Conservation (phyloP, 441 rosid genomes). For the Adansonia madagascariensis region DNA sequence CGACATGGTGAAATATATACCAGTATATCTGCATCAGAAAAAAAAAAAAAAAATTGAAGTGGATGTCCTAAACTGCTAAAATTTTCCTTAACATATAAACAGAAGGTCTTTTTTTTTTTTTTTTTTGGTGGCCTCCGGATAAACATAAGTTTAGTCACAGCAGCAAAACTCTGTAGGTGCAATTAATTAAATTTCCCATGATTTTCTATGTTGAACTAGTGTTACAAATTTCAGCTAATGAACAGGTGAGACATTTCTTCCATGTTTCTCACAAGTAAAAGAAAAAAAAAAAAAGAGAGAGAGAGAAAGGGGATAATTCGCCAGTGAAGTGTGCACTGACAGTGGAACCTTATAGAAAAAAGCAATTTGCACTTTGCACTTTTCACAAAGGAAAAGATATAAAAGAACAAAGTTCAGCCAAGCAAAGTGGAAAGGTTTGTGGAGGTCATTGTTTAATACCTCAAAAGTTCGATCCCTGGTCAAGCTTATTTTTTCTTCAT, state of each 20-base stretch:
- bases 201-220: background rate
- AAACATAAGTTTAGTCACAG: too few species aligned
- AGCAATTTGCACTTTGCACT: slow-evolving; percentile 14
- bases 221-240: background rate
- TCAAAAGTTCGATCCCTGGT: background rate
- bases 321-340: slow-evolving; percentile 26
- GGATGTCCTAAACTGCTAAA: slow-evolving; percentile 8
- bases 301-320: background rate
- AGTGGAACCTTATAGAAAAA: slow-evolving; percentile 24
- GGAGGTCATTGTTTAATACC: slow-evolving; percentile 11
- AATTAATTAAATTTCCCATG: background rate
- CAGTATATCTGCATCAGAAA: background rate
- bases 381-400: slow-evolving; percentile 19
- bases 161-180: too few species aligned
- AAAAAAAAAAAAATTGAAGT: background rate
- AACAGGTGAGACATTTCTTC: background rate
- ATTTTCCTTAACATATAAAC: background rate
- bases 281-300: too few species aligned
- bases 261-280: background rate
- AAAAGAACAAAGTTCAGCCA: slow-evolving; percentile 21
- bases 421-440: slow-evolving; percentile 15
- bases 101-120: too few species aligned
- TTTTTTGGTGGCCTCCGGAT: too few species aligned
- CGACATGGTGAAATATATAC: background rate
- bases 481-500: background rate